Evolutionary conservation across 306 rosid species (phyloP).

Genomic region (Dalbergia cultrata): DNA sequence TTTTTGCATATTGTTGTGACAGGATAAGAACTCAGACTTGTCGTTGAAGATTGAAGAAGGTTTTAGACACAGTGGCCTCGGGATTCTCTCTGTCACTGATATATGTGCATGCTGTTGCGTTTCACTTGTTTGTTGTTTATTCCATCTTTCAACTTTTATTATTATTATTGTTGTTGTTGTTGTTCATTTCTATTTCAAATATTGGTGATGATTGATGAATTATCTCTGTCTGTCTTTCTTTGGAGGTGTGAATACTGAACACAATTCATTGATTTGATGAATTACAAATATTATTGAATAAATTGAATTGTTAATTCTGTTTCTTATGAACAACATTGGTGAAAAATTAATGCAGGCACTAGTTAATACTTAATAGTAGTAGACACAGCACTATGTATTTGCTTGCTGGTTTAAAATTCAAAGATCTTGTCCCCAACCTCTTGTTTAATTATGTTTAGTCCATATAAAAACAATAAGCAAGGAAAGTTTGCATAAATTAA

Average conservation of each 20-base stretch:
- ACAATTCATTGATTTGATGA: conserved; percentile 13
- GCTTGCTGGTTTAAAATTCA: too few relatives aligned
- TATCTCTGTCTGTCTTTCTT: too few relatives aligned
- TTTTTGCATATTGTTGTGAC: too few relatives aligned
- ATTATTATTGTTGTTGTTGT: too few relatives aligned
- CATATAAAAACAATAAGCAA: conserved; percentile 5
- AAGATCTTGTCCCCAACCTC: too few relatives aligned
- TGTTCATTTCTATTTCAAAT: background rate
- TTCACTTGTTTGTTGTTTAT: conserved; percentile 16
- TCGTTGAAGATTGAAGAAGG: conserved; percentile 84
- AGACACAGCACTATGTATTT: too few relatives aligned
- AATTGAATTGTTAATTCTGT: too few relatives aligned
- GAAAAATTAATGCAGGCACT: background rate
- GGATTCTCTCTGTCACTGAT: conserved; percentile 78
- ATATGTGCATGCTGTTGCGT: conserved; percentile 53
- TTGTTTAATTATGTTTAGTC: too few relatives aligned
- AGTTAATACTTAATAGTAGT: background rate
- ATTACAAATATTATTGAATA: too few relatives aligned
- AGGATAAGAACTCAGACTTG: conserved; percentile 78
- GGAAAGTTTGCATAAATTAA: too few relatives aligned
- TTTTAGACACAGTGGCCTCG: conserved; percentile 79
- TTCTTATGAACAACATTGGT: too few relatives aligned
- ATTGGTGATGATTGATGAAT: conserved; percentile 10
- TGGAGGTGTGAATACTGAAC: background rate
- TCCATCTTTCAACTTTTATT: background rate